Percentiles rank a stretch among this genome's conserved stretches.
Evolutionary conservation across 2,329 filamentous ascomycete species (phyloP).

Genomic region (Setomelanomma holmii): DNA sequence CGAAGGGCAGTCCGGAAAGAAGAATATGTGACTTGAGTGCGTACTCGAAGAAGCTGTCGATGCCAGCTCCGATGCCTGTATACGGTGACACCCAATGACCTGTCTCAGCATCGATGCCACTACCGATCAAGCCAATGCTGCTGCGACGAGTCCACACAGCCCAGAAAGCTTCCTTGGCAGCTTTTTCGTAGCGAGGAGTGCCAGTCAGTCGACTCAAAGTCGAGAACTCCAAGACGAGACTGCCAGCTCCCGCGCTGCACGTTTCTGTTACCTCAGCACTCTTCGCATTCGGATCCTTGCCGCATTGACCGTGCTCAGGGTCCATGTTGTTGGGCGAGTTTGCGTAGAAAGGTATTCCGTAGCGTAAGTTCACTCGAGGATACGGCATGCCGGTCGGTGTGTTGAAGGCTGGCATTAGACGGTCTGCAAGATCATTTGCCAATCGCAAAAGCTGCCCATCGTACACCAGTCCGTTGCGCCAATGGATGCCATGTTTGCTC

Average conservation of each 20-base stretch:
- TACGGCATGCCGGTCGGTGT: conserved; percentile 92
- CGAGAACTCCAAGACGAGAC: conserved; percentile 90
- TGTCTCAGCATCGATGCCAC: conserved; percentile 89
- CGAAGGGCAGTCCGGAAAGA: conserved; percentile 71
- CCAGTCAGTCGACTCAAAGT: conserved; percentile 87
- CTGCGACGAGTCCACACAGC: conserved; percentile 92
- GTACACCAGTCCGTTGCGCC: conserved; percentile 81
- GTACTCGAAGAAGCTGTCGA: conserved; percentile 99
- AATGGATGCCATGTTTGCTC: conserved; percentile 61
- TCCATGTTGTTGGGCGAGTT: conserved; percentile 80
- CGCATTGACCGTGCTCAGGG: conserved; percentile 57
- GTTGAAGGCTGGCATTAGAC: conserved; percentile 89
- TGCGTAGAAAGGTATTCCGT: conserved; percentile 90
- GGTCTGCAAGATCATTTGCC: conserved; percentile 81
- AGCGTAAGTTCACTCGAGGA: conserved; percentile 87
- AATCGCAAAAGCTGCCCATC: conserved; percentile 90
- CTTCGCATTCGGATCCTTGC: conserved; percentile 53
- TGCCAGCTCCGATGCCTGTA: conserved; percentile 93
- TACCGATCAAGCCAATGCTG: conserved; percentile 84
- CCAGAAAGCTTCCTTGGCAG: conserved; percentile 94
- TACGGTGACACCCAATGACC: conserved; percentile 88
- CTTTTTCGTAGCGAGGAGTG: conserved; percentile 84
- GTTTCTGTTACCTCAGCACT: conserved; percentile 86
- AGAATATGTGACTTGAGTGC: conserved; percentile 93
- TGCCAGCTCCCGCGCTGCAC: conserved; percentile 95